These are phyloP conservation scores for Penicillium coprophilum DNA, from an alignment of 495 filamentous ascomycete species.

Conservation along the genomic window DNA sequence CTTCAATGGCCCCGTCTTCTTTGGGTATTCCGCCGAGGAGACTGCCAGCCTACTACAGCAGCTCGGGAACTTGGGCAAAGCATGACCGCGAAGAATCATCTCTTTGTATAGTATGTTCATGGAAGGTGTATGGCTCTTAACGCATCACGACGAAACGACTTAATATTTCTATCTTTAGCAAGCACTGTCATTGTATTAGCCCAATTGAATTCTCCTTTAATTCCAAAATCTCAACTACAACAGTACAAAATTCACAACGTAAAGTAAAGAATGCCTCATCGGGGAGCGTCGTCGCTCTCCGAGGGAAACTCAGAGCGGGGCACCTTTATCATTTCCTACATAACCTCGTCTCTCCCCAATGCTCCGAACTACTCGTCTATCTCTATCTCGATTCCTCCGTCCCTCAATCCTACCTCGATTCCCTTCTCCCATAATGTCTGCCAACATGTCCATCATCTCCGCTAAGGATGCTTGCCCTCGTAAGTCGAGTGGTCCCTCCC, in stretches of 20 bases:
- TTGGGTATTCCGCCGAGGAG: constrained; percentile 81
- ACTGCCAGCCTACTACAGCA: constrained; percentile 68
- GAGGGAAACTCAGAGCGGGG: constrained; percentile 32
- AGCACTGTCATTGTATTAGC: constrained; percentile 3
- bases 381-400: constrained; percentile 22
- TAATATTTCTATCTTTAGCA: neutral
- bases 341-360: constrained; percentile 22
- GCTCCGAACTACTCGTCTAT: constrained; percentile 27
- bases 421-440: constrained; percentile 34
- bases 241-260: neutral
- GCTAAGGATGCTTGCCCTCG: constrained; percentile 50
- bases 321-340: constrained; percentile 15
- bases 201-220: neutral
- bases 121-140: constrained; percentile 15
- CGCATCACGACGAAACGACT: constrained; percentile 25
- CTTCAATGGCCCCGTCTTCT: constrained; percentile 86
- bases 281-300: constrained; percentile 20
- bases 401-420: constrained; percentile 7
- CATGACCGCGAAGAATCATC: constrained; percentile 6
- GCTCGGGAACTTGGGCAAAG: constrained; percentile 23
- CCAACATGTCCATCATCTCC: constrained; percentile 37
- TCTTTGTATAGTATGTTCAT: constrained; percentile 12
- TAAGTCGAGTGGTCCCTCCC: constrained; percentile 25
- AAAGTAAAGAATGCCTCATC: constrained; percentile 7
- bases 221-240: neutral